phyloP scores from a whole-genome alignment of 768 basidiomycete species.

The Suillus decipiens region DNA sequence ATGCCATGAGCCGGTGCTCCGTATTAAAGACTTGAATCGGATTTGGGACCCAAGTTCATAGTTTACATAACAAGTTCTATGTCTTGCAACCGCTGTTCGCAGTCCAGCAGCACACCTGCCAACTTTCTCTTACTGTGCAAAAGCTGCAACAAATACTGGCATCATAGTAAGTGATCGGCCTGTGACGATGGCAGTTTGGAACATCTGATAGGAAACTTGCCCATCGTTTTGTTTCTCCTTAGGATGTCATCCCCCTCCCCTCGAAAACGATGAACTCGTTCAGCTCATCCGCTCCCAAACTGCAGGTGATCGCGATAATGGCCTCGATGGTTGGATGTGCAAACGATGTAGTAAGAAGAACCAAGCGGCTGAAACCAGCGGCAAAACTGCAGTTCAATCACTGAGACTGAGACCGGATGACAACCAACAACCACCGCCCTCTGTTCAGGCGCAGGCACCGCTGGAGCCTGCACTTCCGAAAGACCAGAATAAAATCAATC shows the following conservation, averaged over 20 bases:
- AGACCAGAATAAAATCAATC: not conserved
- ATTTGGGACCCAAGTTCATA: not conserved
- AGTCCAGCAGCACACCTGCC: slow-evolving; percentile 24
- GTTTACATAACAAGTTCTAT: not conserved
- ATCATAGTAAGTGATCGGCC: slow-evolving; percentile 27
- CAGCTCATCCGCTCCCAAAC: slow-evolving; percentile 27
- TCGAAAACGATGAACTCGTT: slow-evolving; percentile 29
- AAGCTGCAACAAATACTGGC: slow-evolving; percentile 36
- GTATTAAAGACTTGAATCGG: not conserved
- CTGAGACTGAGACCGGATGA: not conserved
- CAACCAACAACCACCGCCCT: not conserved
- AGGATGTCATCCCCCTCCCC: slow-evolving; percentile 37
- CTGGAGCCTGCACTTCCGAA: not conserved
- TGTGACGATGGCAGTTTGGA: no score
- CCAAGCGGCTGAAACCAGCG: not conserved
- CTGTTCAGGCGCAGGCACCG: not conserved
- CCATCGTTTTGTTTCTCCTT: not conserved
- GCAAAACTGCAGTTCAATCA: not conserved
- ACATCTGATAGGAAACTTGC: not conserved
- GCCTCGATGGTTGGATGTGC: slow-evolving; percentile 30
- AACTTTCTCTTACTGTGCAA: slow-evolving; percentile 38
- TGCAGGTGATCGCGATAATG: slow-evolving; percentile 24
- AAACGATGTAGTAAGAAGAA: slow-evolving; percentile 34
- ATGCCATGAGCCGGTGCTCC: no score
- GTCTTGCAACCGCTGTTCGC: slow-evolving; percentile 28